Conservation (phyloP, 1,139 yeast genomes). For the Taphrina populina region DNA sequence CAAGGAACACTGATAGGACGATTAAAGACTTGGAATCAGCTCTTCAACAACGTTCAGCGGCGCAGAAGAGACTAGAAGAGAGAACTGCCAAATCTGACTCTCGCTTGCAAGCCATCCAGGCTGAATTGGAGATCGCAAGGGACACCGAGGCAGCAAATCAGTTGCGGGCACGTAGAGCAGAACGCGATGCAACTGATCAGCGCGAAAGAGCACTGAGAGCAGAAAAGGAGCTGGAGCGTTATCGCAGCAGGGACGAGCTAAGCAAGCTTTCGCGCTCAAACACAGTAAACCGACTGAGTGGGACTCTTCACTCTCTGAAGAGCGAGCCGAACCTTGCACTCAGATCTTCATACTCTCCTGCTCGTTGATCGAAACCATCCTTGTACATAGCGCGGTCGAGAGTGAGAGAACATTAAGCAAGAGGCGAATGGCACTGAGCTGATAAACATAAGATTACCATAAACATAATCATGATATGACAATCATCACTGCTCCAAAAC, state of each 20-base stretch:
- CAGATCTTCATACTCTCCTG: background rate
- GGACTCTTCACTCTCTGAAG: background rate
- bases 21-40: conserved; percentile 43
- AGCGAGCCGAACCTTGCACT: background rate
- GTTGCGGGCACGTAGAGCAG: conserved; percentile 25
- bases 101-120: conserved; percentile 47
- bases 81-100: conserved; percentile 45
- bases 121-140: conserved; percentile 46
- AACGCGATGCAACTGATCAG: conserved; percentile 30
- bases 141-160: conserved; percentile 21
- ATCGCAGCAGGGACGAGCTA: conserved; percentile 20
- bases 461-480: no score
- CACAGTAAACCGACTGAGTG: conserved; percentile 3
- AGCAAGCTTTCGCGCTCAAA: conserved; percentile 16
- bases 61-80: conserved; percentile 42
- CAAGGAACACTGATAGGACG: conserved; percentile 43
- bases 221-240: conserved; percentile 31
- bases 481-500: no score
- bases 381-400: no score
- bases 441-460: no score
- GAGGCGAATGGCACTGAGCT: no score
- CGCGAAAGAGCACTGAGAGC: conserved; percentile 31
- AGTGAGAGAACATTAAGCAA: no score
- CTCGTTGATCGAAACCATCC: no score
- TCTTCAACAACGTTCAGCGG: conserved; percentile 40